Conservation (phyloP, 2,329 filamentous ascomycete species). For the Cytospora paraplurivora region DNA sequence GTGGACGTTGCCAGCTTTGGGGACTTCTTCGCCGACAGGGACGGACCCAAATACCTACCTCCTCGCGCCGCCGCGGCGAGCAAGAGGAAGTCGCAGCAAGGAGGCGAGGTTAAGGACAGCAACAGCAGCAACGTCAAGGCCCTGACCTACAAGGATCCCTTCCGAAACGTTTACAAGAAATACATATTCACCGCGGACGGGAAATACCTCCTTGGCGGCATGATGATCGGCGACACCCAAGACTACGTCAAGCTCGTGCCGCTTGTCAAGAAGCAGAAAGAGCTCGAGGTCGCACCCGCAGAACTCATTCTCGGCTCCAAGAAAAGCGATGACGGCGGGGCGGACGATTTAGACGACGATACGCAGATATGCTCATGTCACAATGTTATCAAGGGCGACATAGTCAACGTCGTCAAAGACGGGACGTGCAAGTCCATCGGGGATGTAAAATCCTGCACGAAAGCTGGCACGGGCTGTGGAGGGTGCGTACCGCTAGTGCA, state of each 20-base stretch:
- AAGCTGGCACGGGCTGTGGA: slow-evolving; percentile 87
- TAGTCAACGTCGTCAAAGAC: slow-evolving; percentile 71
- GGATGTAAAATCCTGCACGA: slow-evolving; percentile 86
- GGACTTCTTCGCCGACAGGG: slow-evolving; percentile 87
- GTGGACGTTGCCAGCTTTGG: slow-evolving; percentile 93
- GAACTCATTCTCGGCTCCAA: slow-evolving; percentile 81
- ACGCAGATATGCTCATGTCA: slow-evolving; percentile 92
- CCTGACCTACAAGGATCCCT: slow-evolving; percentile 85
- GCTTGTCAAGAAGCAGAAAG: slow-evolving; percentile 82
- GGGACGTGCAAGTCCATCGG: slow-evolving; percentile 80
- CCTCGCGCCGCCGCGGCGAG: slow-evolving; percentile 49
- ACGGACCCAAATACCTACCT: slow-evolving; percentile 77
- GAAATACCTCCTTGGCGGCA: slow-evolving; percentile 88
- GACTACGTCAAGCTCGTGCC: slow-evolving; percentile 90
- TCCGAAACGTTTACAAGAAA: slow-evolving; percentile 88
- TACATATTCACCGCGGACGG: slow-evolving; percentile 89
- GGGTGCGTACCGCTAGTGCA: slow-evolving; percentile 88
- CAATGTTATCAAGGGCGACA: slow-evolving; percentile 85
- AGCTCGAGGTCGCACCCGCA: slow-evolving; percentile 74
- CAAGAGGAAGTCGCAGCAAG: slow-evolving; percentile 41
- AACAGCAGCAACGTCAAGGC: slow-evolving; percentile 56
- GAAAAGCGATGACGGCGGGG: slow-evolving; percentile 72
- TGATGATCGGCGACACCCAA: slow-evolving; percentile 94
- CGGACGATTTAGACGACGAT: slow-evolving; percentile 78
- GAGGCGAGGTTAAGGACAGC: slow-evolving; percentile 38